Conservation (phyloP, 2,329 filamentous ascomycete genomes). For the Aspergillus proliferans region DNA sequence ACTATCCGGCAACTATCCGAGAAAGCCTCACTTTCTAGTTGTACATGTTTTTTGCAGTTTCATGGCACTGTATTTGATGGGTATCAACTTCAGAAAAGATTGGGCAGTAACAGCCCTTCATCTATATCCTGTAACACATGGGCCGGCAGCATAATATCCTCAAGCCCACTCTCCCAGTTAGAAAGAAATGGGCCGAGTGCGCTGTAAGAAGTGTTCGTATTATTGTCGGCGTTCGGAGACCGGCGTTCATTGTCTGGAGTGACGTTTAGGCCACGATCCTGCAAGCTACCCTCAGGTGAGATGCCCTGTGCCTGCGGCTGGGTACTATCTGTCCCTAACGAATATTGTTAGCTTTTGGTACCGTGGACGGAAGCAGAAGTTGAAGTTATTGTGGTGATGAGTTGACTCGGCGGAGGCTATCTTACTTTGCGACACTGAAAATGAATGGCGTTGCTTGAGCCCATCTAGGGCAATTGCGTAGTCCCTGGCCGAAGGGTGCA, state of each 20-base stretch:
- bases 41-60: too few relatives aligned
- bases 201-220: not conserved
- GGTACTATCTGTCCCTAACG: too few relatives aligned
- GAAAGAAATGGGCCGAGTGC: not conserved
- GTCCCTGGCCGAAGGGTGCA: slow-evolving; percentile 4
- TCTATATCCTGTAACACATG: not conserved
- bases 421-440: not conserved
- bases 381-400: not conserved
- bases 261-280: too few relatives aligned
- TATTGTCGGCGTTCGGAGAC: not conserved
- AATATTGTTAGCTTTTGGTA: not conserved
- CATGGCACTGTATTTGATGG: not conserved
- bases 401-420: not conserved
- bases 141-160: not conserved
- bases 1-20: too few relatives aligned
- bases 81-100: not conserved
- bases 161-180: not conserved
- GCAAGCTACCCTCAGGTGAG: too few relatives aligned
- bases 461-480: slow-evolving; percentile 2
- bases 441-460: slow-evolving; percentile 2
- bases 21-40: too few relatives aligned
- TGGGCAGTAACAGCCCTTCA: not conserved
- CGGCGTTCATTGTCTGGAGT: not conserved
- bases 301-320: too few relatives aligned
- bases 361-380: not conserved